Evolutionary conservation across 257 asterid genomes (phyloP), one percentile per base, ranked within the genome.

Genomic region (Handroanthus guayacan): DNA sequence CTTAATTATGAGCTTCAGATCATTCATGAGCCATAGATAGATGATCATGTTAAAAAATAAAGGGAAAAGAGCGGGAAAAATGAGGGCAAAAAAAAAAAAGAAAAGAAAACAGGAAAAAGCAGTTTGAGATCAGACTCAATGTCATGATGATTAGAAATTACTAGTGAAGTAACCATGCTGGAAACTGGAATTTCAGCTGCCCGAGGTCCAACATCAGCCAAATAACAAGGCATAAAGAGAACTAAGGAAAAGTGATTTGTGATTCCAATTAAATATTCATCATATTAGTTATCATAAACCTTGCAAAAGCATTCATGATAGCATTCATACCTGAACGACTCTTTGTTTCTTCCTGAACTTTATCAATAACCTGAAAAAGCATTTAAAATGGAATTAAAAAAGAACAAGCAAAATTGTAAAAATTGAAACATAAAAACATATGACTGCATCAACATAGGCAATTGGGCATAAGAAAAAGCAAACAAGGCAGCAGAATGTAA

Each of bases 291-390:
- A 12, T 18, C 43, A 3, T 3, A 57, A n/a, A 64, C 55, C 13
- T 9, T 36, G 5, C 14, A 57, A 37, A 0, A 31, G 36, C 67
- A 54, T 62, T 37, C 14, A 20, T 54, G 62, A 36, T 52, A 75
- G 58, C 45, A 39, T 47, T 58, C 13, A 16, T 84, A 88, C 87
- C 93, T 74, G 87, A 47, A 31, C 86, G 90, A 58, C 85, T 87
- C 83, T 88, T 90, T 20, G 90, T 74, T 72, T 90, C 87, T 74
- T 88, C 90, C 77, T 87, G 93, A 66, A 88, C 93, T 81, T 90
- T 86, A 78, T 90, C 91, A 82, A 90, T 88, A 68, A 85, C 93
- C 93, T 85, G 83, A 3, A 18, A 66, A 78, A 58, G 57, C 16
- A 44, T 54, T 56, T 12, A 14, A 62, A 61, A 34, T 12, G 9